Conservation (phyloP, 2,329 filamentous ascomycete species). For the Fusarium sp. region DNA sequence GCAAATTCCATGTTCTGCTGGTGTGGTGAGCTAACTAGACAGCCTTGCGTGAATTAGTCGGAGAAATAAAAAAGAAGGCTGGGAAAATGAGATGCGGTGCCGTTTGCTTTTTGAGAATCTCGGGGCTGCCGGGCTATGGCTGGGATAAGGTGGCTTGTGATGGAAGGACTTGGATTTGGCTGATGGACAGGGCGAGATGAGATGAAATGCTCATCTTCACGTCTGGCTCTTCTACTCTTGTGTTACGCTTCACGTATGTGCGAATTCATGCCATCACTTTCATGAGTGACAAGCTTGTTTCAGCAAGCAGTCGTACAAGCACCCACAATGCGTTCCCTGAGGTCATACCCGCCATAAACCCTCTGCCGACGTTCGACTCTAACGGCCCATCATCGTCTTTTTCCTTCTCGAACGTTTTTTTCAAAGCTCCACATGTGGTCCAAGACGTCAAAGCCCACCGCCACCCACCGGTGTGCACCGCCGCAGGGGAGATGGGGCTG, state of each 20-base stretch:
- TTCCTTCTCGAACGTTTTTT: constrained; percentile 6
- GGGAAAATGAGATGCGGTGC: not conserved
- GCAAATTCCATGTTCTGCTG: not conserved
- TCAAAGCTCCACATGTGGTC: not conserved
- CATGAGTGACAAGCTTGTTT: not conserved
- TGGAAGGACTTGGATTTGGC: not conserved
- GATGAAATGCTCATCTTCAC: not conserved
- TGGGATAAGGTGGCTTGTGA: not conserved
- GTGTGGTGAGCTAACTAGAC: not conserved
- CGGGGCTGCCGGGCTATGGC: constrained; percentile 2
- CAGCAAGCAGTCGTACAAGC: not conserved
- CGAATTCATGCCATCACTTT: not conserved
- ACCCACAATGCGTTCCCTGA: not conserved
- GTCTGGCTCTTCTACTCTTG: not conserved
- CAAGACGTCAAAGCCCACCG: not conserved
- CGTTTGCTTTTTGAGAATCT: constrained; percentile 3
- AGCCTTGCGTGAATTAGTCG: not conserved
- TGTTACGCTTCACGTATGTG: not conserved
- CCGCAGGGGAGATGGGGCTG: constrained; percentile 1
- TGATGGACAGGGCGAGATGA: not conserved
- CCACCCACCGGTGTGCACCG: constrained; percentile 1
- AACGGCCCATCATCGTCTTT: not conserved
- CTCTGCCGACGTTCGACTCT: not conserved
- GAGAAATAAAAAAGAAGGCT: not conserved
- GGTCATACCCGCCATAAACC: not conserved